Conservation (phyloP, 106 monocot species). For the Dendrobium nobile region DNA sequence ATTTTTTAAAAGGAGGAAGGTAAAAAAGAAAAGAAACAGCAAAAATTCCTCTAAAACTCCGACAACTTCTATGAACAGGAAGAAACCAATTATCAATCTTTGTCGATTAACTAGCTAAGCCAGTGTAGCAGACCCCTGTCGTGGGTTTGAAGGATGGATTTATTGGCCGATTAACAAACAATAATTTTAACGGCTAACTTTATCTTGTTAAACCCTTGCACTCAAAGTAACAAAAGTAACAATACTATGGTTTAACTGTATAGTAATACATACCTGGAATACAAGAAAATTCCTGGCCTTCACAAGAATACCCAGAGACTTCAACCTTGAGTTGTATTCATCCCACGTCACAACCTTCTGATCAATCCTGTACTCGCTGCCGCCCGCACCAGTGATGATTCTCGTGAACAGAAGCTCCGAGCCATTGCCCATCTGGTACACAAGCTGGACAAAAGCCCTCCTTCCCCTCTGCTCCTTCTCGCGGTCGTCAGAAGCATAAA, state of each 20-base stretch:
- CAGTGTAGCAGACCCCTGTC: background rate
- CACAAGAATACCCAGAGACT: constrained; percentile 89
- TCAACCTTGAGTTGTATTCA: constrained; percentile 72
- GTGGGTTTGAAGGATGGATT: background rate
- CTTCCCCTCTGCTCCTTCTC: constrained; percentile 81
- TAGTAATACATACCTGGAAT: constrained; percentile 51
- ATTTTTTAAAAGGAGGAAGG: background rate
- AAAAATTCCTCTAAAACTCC: background rate
- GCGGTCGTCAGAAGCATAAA: constrained; percentile 71
- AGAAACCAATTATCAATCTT: background rate
- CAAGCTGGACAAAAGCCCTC: constrained; percentile 77
- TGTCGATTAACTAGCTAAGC: background rate
- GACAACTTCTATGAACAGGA: background rate
- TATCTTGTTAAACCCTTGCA: background rate
- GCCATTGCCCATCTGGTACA: constrained; percentile 44
- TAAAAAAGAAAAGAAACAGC: background rate
- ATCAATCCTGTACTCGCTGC: constrained; percentile 84
- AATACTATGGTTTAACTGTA: background rate
- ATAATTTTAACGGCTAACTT: background rate
- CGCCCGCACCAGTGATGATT: constrained; percentile 66
- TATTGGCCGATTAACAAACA: constrained; percentile 1
- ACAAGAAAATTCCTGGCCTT: constrained; percentile 98
- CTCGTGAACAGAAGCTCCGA: constrained; percentile 74
- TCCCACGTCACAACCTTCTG: constrained; percentile 73
- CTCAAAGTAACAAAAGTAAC: background rate